phyloP scores from a whole-genome alignment of 768 basidiomycete species.

The Psilocybe cubensis region DNA sequence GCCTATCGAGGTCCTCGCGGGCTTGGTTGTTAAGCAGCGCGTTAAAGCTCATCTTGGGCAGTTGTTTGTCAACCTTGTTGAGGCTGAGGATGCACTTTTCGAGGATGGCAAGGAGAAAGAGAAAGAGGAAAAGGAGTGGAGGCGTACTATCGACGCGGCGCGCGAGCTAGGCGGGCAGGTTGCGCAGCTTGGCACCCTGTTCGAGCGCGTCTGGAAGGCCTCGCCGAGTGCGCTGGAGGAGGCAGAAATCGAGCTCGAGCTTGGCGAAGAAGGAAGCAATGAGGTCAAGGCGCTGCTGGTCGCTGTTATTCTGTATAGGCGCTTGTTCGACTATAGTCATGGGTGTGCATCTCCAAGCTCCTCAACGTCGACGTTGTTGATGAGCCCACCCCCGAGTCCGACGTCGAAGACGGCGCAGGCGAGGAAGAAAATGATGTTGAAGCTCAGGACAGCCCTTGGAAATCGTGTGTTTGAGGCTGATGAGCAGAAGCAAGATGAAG shows the following conservation, averaged over 20 bases:
- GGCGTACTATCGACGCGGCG: slow-evolving; percentile 58
- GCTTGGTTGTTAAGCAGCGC: slow-evolving; percentile 51
- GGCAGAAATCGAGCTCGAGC: slow-evolving; percentile 23
- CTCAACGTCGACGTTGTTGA: slow-evolving; percentile 41
- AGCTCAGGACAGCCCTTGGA: slow-evolving; percentile 60
- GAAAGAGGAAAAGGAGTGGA: slow-evolving; percentile 40
- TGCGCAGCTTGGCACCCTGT: slow-evolving; percentile 51
- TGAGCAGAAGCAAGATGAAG: slow-evolving; percentile 10
- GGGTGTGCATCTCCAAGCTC: slow-evolving; percentile 14
- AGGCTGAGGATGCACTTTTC: slow-evolving; percentile 33
- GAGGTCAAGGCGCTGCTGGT: slow-evolving; percentile 51
- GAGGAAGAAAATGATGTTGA: slow-evolving; percentile 30
- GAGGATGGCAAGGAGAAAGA: slow-evolving; percentile 27
- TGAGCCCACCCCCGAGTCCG: slow-evolving; percentile 64
- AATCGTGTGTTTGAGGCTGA: slow-evolving; percentile 44
- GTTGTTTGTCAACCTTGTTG: slow-evolving; percentile 54
- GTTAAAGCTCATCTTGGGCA: slow-evolving; percentile 54
- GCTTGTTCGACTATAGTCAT: slow-evolving; percentile 54
- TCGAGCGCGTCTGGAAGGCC: slow-evolving; percentile 60
- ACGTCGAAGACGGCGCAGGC: slow-evolving; percentile 8
- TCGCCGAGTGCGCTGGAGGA: neutral
- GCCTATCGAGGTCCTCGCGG: slow-evolving; percentile 56
- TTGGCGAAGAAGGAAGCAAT: slow-evolving; percentile 27
- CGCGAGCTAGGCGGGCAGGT: slow-evolving; percentile 65
- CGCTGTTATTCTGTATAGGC: slow-evolving; percentile 63